phyloP scores from a whole-genome alignment of 2,329 filamentous ascomycete genomes.

The Ophiostoma australiae region DNA sequence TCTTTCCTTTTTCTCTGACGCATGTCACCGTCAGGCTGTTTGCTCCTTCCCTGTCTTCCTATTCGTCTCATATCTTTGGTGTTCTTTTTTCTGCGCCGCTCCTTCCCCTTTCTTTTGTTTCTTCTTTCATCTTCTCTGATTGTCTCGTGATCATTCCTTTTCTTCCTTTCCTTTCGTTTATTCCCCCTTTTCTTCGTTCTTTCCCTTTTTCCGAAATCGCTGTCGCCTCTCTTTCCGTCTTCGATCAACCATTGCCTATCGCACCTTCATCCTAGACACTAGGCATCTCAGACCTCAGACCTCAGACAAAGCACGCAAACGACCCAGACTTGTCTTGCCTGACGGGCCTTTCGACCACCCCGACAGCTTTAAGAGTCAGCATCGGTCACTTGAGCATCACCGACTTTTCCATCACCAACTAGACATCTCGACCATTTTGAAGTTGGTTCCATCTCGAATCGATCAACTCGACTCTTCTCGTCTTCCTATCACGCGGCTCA shows the following conservation, averaged over 20 bases:
- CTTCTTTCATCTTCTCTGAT: not conserved
- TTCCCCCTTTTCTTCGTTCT: not conserved
- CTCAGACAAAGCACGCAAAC: not conserved
- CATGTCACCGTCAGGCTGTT: not conserved
- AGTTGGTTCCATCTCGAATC: not conserved
- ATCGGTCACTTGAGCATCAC: not conserved
- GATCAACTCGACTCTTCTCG: not conserved
- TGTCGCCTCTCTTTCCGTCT: not conserved
- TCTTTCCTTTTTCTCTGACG: not conserved
- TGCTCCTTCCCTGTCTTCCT: slow-evolving; percentile 5
- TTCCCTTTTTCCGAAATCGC: not conserved
- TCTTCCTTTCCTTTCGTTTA: not conserved
- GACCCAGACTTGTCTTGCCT: not conserved
- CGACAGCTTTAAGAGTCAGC: not conserved
- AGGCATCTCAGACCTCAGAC: too few relatives aligned
- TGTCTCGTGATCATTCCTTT: not conserved
- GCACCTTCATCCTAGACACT: not conserved
- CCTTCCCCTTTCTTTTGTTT: not conserved
- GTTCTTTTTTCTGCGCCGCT: not conserved
- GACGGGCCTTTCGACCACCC: not conserved
- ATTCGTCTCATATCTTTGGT: slow-evolving; percentile 1
- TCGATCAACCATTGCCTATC: not conserved
- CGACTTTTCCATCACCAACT: not conserved
- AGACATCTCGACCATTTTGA: not conserved
- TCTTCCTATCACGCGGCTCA: not conserved